A percentile compares a stretch with the other conserved stretches of the same genome.
These are phyloP conservation scores for Avena insularis DNA, from an alignment of 176 grass and related monocot genomes.

Conservation along the genomic window DNA sequence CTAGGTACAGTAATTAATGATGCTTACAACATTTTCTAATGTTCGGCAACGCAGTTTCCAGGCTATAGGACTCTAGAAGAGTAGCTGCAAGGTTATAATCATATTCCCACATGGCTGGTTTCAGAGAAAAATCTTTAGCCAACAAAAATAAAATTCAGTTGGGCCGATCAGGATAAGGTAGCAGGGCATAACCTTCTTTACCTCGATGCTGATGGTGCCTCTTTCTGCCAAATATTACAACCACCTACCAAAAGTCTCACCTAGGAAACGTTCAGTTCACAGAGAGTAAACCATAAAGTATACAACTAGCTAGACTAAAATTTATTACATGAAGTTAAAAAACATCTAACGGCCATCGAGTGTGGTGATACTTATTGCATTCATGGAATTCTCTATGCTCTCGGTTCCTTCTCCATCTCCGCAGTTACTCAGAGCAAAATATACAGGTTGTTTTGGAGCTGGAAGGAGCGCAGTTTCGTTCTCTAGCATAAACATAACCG, in stretches of 20 bases:
- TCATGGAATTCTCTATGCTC: neutral
- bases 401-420: neutral
- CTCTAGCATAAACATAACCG: neutral
- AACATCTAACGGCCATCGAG: neutral
- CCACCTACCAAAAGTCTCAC: neutral
- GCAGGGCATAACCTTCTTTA: no score
- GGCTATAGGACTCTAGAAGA: neutral
- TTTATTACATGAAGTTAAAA: neutral
- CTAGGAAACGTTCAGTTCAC: neutral
- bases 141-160: neutral
- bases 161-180: neutral
- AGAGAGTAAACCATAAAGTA: neutral
- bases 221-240: neutral
- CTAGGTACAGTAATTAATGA: neutral
- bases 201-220: neutral
- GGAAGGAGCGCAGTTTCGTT: neutral
- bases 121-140: neutral
- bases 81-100: neutral
- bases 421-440: neutral
- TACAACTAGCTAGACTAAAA: neutral
- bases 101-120: neutral
- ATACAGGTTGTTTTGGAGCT: neutral
- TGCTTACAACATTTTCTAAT: neutral
- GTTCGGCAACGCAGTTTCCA: neutral
- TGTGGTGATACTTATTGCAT: neutral